These are phyloP conservation scores for Saccharomycopsis sp. DNA, from an alignment of 805 yeast genomes.

Conservation along the genomic window DNA sequence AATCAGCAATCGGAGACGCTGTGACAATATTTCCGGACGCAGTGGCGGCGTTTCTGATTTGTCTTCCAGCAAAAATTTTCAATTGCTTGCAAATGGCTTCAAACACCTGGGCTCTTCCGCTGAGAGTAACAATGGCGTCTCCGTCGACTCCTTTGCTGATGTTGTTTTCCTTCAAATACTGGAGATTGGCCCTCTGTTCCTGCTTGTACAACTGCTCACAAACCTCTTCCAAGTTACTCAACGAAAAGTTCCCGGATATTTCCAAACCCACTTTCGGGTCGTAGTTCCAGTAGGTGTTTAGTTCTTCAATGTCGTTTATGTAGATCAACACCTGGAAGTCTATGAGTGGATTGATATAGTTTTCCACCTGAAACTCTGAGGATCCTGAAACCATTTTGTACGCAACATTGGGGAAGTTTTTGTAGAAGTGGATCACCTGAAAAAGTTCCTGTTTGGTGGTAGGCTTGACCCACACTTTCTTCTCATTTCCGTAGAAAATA, in stretches of 20 bases:
- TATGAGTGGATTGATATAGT: slow-evolving; percentile 35
- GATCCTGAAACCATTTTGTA: slow-evolving; percentile 41
- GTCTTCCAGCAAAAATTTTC: slow-evolving; percentile 43
- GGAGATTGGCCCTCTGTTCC: neutral
- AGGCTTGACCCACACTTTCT: slow-evolving; percentile 40
- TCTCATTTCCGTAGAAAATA: slow-evolving; percentile 33
- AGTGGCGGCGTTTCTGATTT: slow-evolving; percentile 43
- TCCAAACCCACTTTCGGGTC: slow-evolving; percentile 36
- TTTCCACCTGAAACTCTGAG: slow-evolving; percentile 42
- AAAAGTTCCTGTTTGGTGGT: slow-evolving; percentile 33
- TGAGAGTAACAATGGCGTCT: slow-evolving; percentile 17
- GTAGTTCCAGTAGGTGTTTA: slow-evolving; percentile 30
- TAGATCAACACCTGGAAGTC: slow-evolving; percentile 35
- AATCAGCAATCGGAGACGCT: slow-evolving; percentile 43
- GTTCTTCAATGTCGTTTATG: slow-evolving; percentile 38
- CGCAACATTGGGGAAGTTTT: slow-evolving; percentile 22
- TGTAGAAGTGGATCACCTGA: slow-evolving; percentile 30
- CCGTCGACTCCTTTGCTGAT: neutral
- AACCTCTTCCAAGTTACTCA: slow-evolving; percentile 34
- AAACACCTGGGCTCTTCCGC: slow-evolving; percentile 31
- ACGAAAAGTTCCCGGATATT: slow-evolving; percentile 37
- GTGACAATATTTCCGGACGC: slow-evolving; percentile 45
- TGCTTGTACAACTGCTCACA: slow-evolving; percentile 27
- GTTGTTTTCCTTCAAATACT: slow-evolving; percentile 16
- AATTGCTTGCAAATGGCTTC: slow-evolving; percentile 35